Base-by-base conservation (phyloP, 768 basidiomycete species). In the Holtermannia corniformis region DNA sequence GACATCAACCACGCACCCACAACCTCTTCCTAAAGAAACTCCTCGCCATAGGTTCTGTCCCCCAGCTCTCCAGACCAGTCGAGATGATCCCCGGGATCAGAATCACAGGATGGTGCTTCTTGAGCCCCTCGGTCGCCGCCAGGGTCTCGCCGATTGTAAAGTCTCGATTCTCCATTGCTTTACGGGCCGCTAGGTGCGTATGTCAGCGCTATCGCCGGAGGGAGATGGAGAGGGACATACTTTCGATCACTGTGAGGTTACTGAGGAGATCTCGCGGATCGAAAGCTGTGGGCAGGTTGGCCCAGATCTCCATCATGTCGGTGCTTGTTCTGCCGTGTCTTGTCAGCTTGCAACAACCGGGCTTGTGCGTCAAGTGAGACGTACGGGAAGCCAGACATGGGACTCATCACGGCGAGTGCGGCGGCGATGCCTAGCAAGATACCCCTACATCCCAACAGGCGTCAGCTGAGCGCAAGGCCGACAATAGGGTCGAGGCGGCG, bases 31-130 rank as follows among this genome's bases (percentile, higher is more conserved):
- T 81, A 70, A 99, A 97, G 76, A 90, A 95, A 0, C 83, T 67
- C 4, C 87, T 81, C 57, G 89, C 86, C 52, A 87, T 87, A 0
- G 84, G 82, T 4, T 81, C 77, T 0, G 93, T 93, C 3, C 87
- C 85, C 93, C 95, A 99, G 5, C 87, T 90, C 67, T 96, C 92
- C 54, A 96, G 75, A 3, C 86, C 84, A 81, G 90, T 92, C 1
- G 87, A 90, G 32, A 92, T 82, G 47, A 93, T 84, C 1, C 90
- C 90, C 3, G 91, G 90, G 22, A 92, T 79, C n/a, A 95, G 75
- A 2, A 93, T 78, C 12, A 92, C 80, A 0, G 91, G 90, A 68
- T 86, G 77, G 50, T 83, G 72, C 4, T 87, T 87, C 49, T 74
- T 75, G 41, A 71, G 47, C 3, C 69, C 72, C 47, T 66, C 57